A percentile compares a stretch with the other conserved stretches of the same genome.
These are phyloP conservation scores for Candida silvicultrix DNA, from an alignment of 805 yeast genomes.

Conservation along the genomic window DNA sequence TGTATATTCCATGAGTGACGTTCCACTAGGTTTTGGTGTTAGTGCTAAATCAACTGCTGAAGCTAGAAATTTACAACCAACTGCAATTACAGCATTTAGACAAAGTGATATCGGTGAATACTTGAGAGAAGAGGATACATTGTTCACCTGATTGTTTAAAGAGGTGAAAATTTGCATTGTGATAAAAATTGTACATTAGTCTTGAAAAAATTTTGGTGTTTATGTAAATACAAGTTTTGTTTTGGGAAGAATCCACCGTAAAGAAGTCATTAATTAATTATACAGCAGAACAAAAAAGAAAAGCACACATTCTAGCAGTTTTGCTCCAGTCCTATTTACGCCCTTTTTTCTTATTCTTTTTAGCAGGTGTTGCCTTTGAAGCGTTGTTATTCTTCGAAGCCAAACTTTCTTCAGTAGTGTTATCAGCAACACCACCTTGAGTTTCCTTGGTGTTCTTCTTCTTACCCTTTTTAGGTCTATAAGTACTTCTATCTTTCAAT, in stretches of 20 bases:
- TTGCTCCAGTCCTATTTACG: constrained; percentile 20
- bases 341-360: constrained; percentile 20
- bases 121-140: constrained; percentile 94
- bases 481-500: constrained; percentile 74
- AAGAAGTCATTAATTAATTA: background rate
- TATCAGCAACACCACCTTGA: constrained; percentile 55
- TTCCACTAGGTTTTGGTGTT: constrained; percentile 93
- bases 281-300: too few relatives aligned
- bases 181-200: background rate
- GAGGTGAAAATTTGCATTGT: too few relatives aligned
- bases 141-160: constrained; percentile 73
- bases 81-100: constrained; percentile 91
- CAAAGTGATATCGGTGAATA: constrained; percentile 98
- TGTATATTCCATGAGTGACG: constrained; percentile 85
- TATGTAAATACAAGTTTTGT: too few relatives aligned
- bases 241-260: too few relatives aligned
- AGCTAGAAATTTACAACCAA: constrained; percentile 83
- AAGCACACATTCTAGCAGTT: too few relatives aligned
- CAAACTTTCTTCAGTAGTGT: constrained; percentile 32
- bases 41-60: constrained; percentile 88
- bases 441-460: constrained; percentile 35
- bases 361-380: constrained; percentile 2
- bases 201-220: background rate
- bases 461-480: constrained; percentile 67
- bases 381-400: constrained; percentile 4